These are phyloP conservation scores for Plasmodium malariae DNA, from an alignment of 169 alveolate species.

Conservation along the genomic window DNA sequence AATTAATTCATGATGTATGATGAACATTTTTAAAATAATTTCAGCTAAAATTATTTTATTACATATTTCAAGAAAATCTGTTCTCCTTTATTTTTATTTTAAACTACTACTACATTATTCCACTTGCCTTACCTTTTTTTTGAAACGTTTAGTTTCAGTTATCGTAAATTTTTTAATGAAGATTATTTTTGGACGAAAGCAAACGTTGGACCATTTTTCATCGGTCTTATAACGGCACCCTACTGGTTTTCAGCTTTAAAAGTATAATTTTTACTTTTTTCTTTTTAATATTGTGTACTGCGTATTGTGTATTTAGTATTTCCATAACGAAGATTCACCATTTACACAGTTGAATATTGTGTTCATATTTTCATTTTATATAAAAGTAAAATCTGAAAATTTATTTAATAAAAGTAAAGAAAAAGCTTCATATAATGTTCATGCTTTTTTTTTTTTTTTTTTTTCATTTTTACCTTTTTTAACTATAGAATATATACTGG, in stretches of 20 bases:
- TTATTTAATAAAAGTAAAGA: neutral
- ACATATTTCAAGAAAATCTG: slow-evolving; percentile 2
- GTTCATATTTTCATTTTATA: neutral
- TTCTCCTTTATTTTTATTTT: slow-evolving; percentile 12
- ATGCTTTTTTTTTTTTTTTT: neutral
- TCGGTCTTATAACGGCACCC: slow-evolving; percentile 79
- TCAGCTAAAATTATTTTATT: neutral
- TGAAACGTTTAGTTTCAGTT: slow-evolving; percentile 42
- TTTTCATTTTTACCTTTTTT: slow-evolving; percentile 4
- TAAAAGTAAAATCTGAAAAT: neutral
- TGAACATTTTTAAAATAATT: neutral
- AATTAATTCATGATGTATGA: neutral
- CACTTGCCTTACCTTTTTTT: neutral
- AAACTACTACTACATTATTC: neutral
- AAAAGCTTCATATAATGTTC: neutral
- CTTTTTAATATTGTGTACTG: no score
- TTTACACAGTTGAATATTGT: no score
- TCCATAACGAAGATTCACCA: no score
- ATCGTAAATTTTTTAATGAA: slow-evolving; percentile 75
- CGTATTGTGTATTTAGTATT: no score
- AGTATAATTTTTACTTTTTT: slow-evolving; percentile 23
- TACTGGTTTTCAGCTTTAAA: slow-evolving; percentile 78
- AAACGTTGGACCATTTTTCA: slow-evolving; percentile 80
- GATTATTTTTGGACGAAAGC: slow-evolving; percentile 83
- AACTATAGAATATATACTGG: slow-evolving; percentile 85